A percentile compares a stretch with the other conserved stretches of the same genome.
These are phyloP conservation scores for Ustilago bromivora DNA, from an alignment of 1,284 basidiomycete species.

Conservation along the genomic window DNA sequence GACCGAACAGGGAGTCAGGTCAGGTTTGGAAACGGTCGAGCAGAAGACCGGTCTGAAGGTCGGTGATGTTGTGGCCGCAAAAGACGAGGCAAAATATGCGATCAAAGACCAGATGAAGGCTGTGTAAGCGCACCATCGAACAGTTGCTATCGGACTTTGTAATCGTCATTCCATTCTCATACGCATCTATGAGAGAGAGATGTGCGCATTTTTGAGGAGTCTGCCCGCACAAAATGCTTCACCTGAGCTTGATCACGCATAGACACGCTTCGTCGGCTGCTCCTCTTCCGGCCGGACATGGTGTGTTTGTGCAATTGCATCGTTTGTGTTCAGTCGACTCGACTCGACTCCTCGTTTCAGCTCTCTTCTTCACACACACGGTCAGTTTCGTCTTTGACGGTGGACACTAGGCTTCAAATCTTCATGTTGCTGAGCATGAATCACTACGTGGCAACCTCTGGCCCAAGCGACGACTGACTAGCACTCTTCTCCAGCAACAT, in stretches of 20 bases:
- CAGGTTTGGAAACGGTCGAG: constrained; percentile 55
- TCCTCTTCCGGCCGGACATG: no score
- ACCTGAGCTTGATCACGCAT: no score
- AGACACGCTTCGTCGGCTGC: no score
- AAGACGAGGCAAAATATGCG: constrained; percentile 31
- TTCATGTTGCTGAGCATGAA: no score
- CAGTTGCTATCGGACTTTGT: background rate
- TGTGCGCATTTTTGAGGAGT: background rate
- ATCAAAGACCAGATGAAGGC: constrained; percentile 50
- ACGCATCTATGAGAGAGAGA: background rate
- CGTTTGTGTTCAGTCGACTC: no score
- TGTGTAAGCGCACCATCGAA: constrained; percentile 13
- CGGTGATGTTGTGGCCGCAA: constrained; percentile 31
- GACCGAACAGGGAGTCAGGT: constrained; percentile 39
- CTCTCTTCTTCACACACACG: no score
- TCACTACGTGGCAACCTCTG: background rate
- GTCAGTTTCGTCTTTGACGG: no score
- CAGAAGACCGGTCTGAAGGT: constrained; percentile 59
- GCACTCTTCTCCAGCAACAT: constrained; percentile 1
- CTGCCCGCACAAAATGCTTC: no score
- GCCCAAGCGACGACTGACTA: background rate
- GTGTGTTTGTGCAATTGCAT: no score
- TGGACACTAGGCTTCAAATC: background rate
- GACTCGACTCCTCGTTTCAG: no score
- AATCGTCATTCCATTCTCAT: constrained; percentile 1